Percentiles rank a stretch among this genome's conserved stretches.
These are phyloP conservation scores for Gossypium turneri DNA, from an alignment of 345 rosid species.

Conservation along the genomic window DNA sequence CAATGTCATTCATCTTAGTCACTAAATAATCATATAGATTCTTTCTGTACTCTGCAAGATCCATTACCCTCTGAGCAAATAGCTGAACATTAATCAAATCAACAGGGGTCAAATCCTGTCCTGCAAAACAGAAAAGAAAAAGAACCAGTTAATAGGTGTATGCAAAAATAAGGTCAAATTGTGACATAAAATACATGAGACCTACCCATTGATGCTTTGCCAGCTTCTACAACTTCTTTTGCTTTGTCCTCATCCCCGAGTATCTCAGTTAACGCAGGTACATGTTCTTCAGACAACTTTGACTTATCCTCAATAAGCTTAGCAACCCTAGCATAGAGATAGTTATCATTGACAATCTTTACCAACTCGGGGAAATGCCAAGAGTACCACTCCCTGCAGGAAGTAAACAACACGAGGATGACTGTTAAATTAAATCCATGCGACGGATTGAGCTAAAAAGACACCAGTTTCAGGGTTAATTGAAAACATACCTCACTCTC, in stretches of 20 bases:
- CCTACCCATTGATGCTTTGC: slow-evolving; percentile 94
- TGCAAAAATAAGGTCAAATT: not conserved
- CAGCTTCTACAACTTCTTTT: slow-evolving; percentile 85
- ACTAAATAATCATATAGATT: slow-evolving; percentile 81
- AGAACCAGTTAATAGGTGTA: not conserved
- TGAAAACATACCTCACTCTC: slow-evolving; percentile 77
- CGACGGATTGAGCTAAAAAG: not conserved
- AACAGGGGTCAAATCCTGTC: slow-evolving; percentile 75
- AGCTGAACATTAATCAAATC: slow-evolving; percentile 80
- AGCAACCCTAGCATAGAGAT: slow-evolving; percentile 57
- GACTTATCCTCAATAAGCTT: slow-evolving; percentile 62
- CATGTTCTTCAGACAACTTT: slow-evolving; percentile 49
- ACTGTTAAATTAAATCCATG: not conserved
- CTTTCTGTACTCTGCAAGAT: slow-evolving; percentile 81
- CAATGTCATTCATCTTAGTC: slow-evolving; percentile 86
- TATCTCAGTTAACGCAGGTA: slow-evolving; percentile 49
- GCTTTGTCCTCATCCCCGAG: slow-evolving; percentile 85
- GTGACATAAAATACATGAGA: not conserved
- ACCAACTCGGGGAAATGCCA: slow-evolving; percentile 96
- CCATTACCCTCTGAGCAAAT: slow-evolving; percentile 81
- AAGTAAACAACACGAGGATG: slow-evolving; percentile 13
- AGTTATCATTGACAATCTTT: slow-evolving; percentile 89
- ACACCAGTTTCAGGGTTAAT: not conserved
- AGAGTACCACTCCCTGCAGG: slow-evolving; percentile 93
- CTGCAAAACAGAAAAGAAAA: slow-evolving; percentile 32